Percentiles rank a stretch among this genome's conserved stretches.
Conservation (phyloP, 257 asterid species). For the Solanum clarkiae region DNA sequence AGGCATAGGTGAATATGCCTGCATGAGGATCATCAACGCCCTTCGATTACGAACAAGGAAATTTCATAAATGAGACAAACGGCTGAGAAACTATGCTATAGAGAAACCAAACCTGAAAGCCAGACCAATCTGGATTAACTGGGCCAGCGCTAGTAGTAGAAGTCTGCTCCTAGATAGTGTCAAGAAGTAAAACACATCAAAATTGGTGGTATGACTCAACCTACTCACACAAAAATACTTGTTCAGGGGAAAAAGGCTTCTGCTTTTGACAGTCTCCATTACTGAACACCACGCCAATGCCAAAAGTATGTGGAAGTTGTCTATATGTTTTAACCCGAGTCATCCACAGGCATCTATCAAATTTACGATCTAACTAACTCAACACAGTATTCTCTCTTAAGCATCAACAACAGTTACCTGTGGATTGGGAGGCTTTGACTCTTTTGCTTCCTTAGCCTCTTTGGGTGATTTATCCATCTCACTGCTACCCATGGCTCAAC, state of each 20-base stretch:
- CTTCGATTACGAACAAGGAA: constrained; percentile 3
- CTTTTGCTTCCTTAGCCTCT: constrained; percentile 44
- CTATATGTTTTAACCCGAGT: not conserved
- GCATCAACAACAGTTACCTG: constrained; percentile 33
- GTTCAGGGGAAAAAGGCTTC: not conserved
- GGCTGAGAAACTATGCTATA: not conserved
- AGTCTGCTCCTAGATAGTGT: constrained; percentile 50
- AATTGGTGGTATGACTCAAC: not conserved
- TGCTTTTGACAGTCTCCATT: not conserved
- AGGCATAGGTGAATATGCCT: constrained; percentile 87
- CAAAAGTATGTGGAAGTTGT: not conserved
- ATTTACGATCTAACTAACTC: not conserved
- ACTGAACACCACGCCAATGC: not conserved
- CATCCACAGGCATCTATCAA: not conserved
- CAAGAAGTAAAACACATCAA: not conserved
- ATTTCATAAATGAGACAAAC: constrained; percentile 2
- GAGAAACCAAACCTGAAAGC: constrained; percentile 67
- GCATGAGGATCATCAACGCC: constrained; percentile 12
- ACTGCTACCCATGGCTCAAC: constrained; percentile 58
- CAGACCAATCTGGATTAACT: constrained; percentile 79
- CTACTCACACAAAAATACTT: not conserved
- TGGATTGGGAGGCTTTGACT: constrained; percentile 50
- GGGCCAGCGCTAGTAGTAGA: constrained; percentile 33
- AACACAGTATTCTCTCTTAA: not conserved
- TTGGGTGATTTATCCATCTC: constrained; percentile 74